phyloP scores from a whole-genome alignment of 257 asterid genomes.

The Primulina eburnea region DNA sequence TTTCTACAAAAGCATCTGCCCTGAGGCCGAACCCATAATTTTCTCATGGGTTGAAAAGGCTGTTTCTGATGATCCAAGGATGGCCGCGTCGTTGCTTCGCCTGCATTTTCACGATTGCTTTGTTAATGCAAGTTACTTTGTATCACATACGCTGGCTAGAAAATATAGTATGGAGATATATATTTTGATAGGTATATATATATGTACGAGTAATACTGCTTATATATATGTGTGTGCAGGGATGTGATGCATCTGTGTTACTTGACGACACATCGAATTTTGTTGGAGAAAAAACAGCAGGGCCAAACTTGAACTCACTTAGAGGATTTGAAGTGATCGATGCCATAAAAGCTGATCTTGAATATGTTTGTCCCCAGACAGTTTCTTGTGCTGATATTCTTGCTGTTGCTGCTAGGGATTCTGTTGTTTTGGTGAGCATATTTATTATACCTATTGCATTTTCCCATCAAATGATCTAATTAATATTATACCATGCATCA shows the following conservation, averaged over 20 bases:
- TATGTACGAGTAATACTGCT: not conserved
- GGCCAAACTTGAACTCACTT: constrained; percentile 68
- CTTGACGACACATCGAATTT: constrained; percentile 54
- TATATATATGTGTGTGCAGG: constrained; percentile 36
- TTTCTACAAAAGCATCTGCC: constrained; percentile 57
- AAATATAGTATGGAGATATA: not conserved
- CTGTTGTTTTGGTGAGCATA: constrained; percentile 57
- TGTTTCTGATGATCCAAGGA: constrained; percentile 66
- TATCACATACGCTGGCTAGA: not conserved
- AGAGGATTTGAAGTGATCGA: constrained; percentile 87
- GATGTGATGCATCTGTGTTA: constrained; percentile 88
- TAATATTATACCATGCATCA: too few relatives aligned
- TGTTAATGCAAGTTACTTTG: constrained; percentile 59
- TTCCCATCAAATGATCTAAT: not conserved
- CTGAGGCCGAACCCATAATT: constrained; percentile 67
- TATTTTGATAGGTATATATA: not conserved
- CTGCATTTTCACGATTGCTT: constrained; percentile 92
- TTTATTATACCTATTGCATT: not conserved
- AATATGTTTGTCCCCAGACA: constrained; percentile 53
- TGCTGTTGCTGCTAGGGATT: constrained; percentile 77
- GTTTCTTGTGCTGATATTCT: constrained; percentile 92
- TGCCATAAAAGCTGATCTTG: constrained; percentile 68
- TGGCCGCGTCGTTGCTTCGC: constrained; percentile 91
- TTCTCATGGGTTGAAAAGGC: constrained; percentile 77
- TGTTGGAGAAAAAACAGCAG: constrained; percentile 72